Conservation (phyloP, 768 basidiomycete species). For the Scleroderma citrinum region DNA sequence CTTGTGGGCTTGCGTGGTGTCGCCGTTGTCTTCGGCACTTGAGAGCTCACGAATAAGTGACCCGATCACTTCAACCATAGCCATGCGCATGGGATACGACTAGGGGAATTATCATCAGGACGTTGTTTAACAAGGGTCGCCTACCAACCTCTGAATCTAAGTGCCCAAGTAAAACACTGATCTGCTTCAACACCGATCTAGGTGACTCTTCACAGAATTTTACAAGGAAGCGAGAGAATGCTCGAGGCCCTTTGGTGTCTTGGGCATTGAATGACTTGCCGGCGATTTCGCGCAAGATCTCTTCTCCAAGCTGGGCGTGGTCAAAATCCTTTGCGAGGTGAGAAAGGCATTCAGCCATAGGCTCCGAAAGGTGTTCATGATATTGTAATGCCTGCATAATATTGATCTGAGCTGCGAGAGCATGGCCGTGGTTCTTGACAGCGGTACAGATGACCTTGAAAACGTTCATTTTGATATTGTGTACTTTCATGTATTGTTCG, state of each 20-base stretch:
- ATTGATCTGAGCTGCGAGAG: constrained; percentile 76
- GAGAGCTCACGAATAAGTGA: constrained; percentile 79
- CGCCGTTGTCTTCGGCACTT: constrained; percentile 39
- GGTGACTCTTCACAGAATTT: constrained; percentile 77
- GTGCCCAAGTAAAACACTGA: constrained; percentile 76
- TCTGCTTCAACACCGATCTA: constrained; percentile 80
- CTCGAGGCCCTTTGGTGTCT: constrained; percentile 83
- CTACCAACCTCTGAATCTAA: constrained; percentile 83
- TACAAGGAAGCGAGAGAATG: constrained; percentile 80
- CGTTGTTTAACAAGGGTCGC: not conserved
- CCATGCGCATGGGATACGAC: constrained; percentile 96
- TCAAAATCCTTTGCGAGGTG: constrained; percentile 82
- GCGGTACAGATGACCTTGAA: constrained; percentile 89
- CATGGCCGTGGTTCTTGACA: constrained; percentile 86
- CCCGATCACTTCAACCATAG: constrained; percentile 87
- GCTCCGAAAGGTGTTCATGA: constrained; percentile 90
- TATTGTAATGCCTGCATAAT: constrained; percentile 92
- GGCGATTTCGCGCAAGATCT: constrained; percentile 84
- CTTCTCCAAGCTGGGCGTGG: constrained; percentile 83
- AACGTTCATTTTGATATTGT: constrained; percentile 63
- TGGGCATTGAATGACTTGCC: constrained; percentile 69
- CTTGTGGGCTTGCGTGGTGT: constrained; percentile 47
- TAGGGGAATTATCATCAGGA: constrained; percentile 23
- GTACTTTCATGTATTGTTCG: constrained; percentile 82
- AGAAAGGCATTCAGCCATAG: constrained; percentile 86